phyloP scores from a whole-genome alignment of 331 rosid genomes.

The Cucumis variabilis region DNA sequence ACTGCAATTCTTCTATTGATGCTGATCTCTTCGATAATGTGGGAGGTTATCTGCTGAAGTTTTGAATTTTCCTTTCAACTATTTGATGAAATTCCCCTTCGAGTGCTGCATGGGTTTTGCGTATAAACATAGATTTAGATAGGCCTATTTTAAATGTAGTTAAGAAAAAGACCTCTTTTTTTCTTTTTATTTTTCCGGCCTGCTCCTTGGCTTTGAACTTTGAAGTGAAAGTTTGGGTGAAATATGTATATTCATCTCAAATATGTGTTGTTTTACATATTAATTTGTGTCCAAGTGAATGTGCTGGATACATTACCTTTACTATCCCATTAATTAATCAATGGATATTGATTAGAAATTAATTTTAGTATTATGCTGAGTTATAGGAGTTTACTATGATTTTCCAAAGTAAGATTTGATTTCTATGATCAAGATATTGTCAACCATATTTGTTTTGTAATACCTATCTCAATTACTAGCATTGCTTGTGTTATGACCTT shows the following conservation, averaged over 20 bases:
- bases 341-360: no score
- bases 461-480: no score
- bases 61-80: neutral
- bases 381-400: no score
- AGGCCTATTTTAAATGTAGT: neutral
- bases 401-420: no score
- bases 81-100: slow-evolving; percentile 23
- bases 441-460: no score
- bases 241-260: neutral
- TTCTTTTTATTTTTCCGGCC: neutral
- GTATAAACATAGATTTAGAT: neutral
- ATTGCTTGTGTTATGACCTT: neutral
- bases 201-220: neutral
- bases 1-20: neutral
- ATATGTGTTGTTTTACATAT: neutral
- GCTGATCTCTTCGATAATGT: neutral
- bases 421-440: no score
- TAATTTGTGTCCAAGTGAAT: neutral
- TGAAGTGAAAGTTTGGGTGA: slow-evolving; percentile 1
- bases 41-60: neutral
- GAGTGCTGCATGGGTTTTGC: neutral
- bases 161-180: neutral
- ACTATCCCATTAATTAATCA: no score
- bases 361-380: no score
- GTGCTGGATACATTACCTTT: neutral